Conservation (phyloP, 352 stramenopile species). For the Phytophthora citrophthora region DNA sequence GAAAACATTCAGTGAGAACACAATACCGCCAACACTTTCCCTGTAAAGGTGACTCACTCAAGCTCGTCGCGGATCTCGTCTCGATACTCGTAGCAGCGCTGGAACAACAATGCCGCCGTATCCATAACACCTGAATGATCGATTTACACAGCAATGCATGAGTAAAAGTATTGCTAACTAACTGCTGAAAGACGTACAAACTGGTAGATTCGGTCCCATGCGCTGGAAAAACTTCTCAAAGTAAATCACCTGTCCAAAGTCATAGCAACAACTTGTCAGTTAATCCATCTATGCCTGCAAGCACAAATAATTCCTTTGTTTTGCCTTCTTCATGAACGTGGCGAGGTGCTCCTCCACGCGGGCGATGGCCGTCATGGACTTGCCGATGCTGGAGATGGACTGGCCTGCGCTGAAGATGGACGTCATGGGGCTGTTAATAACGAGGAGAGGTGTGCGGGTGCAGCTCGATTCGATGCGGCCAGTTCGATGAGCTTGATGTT, state of each 20-base stretch:
- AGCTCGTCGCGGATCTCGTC: conserved; percentile 84
- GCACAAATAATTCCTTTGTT: background rate
- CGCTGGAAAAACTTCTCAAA: conserved; percentile 87
- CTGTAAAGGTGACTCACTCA: conserved; percentile 49
- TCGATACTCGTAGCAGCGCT: conserved; percentile 84
- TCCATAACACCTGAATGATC: conserved; percentile 50
- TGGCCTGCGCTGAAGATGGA: conserved; percentile 84
- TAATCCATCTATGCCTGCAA: background rate
- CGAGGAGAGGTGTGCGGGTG: background rate
- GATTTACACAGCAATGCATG: conserved; percentile 5
- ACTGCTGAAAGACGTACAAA: conserved; percentile 33
- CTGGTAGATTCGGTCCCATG: conserved; percentile 62
- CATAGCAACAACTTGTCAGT: background rate
- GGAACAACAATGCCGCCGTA: conserved; percentile 65
- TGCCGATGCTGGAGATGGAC: conserved; percentile 86
- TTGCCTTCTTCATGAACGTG: conserved; percentile 88
- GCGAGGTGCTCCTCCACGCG: conserved; percentile 77
- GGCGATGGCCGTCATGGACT: conserved; percentile 83
- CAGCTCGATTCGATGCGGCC: background rate
- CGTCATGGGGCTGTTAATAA: conserved; percentile 43
- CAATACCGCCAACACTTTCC: background rate
- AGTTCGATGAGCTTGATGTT: conserved; percentile 8
- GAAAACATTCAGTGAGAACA: conserved; percentile 7
- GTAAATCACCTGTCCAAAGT: conserved; percentile 70
- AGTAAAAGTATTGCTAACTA: background rate